Base-by-base conservation (phyloP, 176 grass and related monocot species). In the Triticum timopheevii region DNA sequence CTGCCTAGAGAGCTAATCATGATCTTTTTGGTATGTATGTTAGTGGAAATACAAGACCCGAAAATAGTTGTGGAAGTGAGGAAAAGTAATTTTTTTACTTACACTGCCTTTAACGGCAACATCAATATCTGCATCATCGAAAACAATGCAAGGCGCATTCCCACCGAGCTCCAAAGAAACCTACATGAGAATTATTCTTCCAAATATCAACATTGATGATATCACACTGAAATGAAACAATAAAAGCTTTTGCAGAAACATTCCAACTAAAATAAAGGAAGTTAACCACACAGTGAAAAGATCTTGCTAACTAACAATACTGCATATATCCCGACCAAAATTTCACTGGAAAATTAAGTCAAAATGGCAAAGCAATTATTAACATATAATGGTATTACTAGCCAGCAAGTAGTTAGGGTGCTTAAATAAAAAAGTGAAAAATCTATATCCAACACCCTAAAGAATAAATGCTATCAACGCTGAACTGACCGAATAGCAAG, bases 141-240 rank as follows among this genome's bases (percentile, higher is more conserved):
- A 96, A 82, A 96, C 83, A 86, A 99, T 99, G 87, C 97, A 99
- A 77, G 97, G 97, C 65, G 97, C 97, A 89, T 99, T 99, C 36
- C 97, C 97, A 88, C 97, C 97, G 61, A 99, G 97, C 88, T 99
- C 97, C 92, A 99, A 91, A 13, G 97, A 99, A 38, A 99, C 23
- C 97, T 99, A 77, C 56, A 95, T 58, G 50, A 85, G 35, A 84
- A 75, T 83, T 49, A 49, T 87, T 78, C 39, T 72, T 77, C 56
- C 79, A n/a, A 91, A 73, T 36, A 81, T 58, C 40, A 80, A 47
- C 36, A 84, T 52, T 36, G 76, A 15, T 67, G 6, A 11, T 49
- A 65, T 27, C 35, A 67, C 22, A 80, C 16, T 38, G 15, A 75
- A 79, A 68, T 80, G 45, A 58, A 74, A 7, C 78, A 63, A 87